Base-by-base conservation (phyloP, 768 basidiomycete genomes). In the Boletus bicolor region DNA sequence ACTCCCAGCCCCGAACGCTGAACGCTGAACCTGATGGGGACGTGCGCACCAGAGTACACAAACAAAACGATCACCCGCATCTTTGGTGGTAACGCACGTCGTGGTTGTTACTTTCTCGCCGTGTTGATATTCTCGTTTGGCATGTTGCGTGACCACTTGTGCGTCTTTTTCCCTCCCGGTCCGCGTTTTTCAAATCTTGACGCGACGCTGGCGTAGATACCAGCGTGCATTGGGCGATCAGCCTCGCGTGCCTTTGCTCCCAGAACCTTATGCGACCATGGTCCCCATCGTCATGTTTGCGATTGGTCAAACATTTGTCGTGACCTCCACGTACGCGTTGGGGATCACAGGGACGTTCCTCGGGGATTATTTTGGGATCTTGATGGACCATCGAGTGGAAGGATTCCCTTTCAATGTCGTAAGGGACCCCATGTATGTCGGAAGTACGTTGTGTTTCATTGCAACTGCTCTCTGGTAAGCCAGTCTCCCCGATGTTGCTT, bases 341-440 rank as follows among this genome's bases (percentile, higher is more conserved):
- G 96, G 96, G 2, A 75, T 98, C 64, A 98, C 96, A 3, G 96
- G 95, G 37, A 97, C 93, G 2, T 97, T 94, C 77, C 77, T 92
- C 44, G 89, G 75, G 1, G 89, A 89, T 67, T 91, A 91, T 67
- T 91, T 93, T 61, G 91, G 89, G 4, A 90, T 92, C 56, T 73
- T 91, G 59, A 93, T 89, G 93, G 85, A 92, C 65, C 79, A 86
- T 57, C 79, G 91, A 49, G 94, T 98, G n/a, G 88, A 93, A 65
- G 88, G 90, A 69, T 99, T 99, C 78, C 96, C 96, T 0, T 99
- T 98, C 80, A 96, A 96, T 68, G 81, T 97, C 45, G 78, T 95
- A 41, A 79, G 83, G 19, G 88, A 97, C 71, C 96, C 96, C 0
- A 99, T 99, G 96, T 98, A 99, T 68, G 89, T 93, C 44, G 96